Evolutionary conservation across 805 yeast species (phyloP), one percentile per base, ranked within the genome.

Genomic region (Peterozyma xylosa): DNA sequence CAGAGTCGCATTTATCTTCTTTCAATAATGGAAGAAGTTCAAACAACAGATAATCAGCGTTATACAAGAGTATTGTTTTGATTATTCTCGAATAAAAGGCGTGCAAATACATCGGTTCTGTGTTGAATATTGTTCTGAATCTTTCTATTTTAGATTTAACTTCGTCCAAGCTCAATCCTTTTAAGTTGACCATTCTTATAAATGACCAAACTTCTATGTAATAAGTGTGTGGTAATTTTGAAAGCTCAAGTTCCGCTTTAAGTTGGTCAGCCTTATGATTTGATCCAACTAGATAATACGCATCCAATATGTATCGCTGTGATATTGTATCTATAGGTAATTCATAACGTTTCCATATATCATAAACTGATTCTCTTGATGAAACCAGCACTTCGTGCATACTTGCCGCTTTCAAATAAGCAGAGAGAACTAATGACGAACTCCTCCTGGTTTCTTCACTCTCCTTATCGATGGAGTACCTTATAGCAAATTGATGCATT

Each of bases 301-400:
- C 27, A 27, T 33, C 37, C 41, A 44, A 40, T 14, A 39, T 44
- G 21, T 39, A 15, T 14, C 38, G n/a, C 11, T 43, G 21, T n/a
- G 11, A 14, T 9, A 15, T 4, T 5, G 15, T 35, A 14, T 37
- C 14, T 6, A 30, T 29, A 2, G 38, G 38, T 11, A 39, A 29
- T 5, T 33, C 33, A 15, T 30, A 41, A 15, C 34, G 43, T 3
- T 13, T 30, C 47, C 47, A 45, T n/a, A 41, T 34, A 15, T 37
- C 41, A 30, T 41, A 45, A 7, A 41, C 47, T 30, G 41, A 45
- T 15, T 41, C 42, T 30, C 13, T 30, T 41, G 38, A 33, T 32
- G 17, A 9, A 14, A 15, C 40, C 45, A 14, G 18, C 27, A n/a
- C 35, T 38, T 13, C 10, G 36, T 7, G 21, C 15, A 9, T 41